Evolutionary conservation across 768 basidiomycete genomes (phyloP), one percentile per base, ranked within the genome.

Genomic region (Mycena chlorophos): DNA sequence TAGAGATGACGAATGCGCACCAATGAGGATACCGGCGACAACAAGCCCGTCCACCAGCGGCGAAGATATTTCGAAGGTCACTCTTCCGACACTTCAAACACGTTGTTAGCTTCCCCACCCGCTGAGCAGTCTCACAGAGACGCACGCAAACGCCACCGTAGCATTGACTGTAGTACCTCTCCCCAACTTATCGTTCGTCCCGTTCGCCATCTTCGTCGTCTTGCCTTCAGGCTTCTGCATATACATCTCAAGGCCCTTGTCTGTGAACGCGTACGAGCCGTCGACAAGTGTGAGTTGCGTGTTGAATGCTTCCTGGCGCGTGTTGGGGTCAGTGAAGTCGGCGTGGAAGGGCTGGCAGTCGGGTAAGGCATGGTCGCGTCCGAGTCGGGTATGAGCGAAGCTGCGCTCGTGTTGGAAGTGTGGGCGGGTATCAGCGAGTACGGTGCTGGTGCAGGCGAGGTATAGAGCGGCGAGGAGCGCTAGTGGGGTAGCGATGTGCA

Each of bases 11-110:
- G 31, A 34, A 8, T 37, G 34, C 68, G 45, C 52, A 73, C 75
- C 71, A 8, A 77, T 73, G 20, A 78, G 57, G 30, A 78, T 76
- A 5, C 67, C 72, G 2, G 78, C 77, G 4, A 73, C 71, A 20
- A 79, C 72, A 3, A 72, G 68, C 5, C 76, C 75, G 3, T 72
- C 20, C 8, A 71, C 62, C 1, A 49, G 28, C 0, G 76, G 75
- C 0, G 69, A 71, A 5, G 54, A 42, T 2, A 78, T 49, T 38
- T 71, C 66, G 45, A 70, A 71, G 0, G 73, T 71, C 23, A 75
- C 68, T 43, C 64, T 72, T 1, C 74, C 76, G 29, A 73, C 61
- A 19, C 75, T 77, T 37, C n/a, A n/a, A n/a, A 28, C 27, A 3
- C 25, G 22, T 49, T 28, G 3, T 1, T 19, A 5, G 22, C 2